These are phyloP conservation scores for Rachicladosporium sp. DNA, from an alignment of 2,329 filamentous ascomycete species.

Conservation along the genomic window DNA sequence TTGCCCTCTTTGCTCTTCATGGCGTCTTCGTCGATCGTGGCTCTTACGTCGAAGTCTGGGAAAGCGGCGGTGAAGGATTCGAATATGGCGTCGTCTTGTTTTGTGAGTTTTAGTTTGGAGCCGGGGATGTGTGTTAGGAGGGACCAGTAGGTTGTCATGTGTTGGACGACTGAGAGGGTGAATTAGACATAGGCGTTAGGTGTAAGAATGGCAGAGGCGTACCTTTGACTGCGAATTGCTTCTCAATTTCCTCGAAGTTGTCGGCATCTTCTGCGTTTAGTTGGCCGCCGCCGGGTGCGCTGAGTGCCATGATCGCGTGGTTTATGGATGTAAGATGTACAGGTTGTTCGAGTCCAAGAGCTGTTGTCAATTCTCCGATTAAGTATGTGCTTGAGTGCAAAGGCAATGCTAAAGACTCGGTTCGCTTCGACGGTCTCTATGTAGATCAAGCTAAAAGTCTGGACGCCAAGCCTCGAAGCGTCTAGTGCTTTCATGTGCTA, in stretches of 20 bases:
- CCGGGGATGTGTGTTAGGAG: conserved; percentile 86
- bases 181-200: no score
- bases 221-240: conserved; percentile 98
- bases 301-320: conserved; percentile 12
- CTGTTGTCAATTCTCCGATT: no score
- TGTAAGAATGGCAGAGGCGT: conserved; percentile 8
- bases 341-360: no score
- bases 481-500: no score
- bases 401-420: no score
- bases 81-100: conserved; percentile 89
- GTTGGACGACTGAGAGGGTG: conserved; percentile 72
- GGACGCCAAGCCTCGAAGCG: no score
- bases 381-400: no score
- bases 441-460: no score
- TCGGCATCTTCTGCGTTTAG: conserved; percentile 47
- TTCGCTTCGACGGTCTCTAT: no score
- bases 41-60: conserved; percentile 78
- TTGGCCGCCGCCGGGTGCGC: conserved; percentile 10
- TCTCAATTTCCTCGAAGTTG: conserved; percentile 68
- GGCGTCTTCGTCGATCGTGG: conserved; percentile 72
- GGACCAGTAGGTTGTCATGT: conserved; percentile 93
- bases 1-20: conserved; percentile 98
- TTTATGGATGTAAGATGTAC: no score
- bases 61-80: conserved; percentile 79
- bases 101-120: conserved; percentile 80